Base-by-base conservation (phyloP, 768 basidiomycete genomes). In the Hydnomerulius pinastri region DNA sequence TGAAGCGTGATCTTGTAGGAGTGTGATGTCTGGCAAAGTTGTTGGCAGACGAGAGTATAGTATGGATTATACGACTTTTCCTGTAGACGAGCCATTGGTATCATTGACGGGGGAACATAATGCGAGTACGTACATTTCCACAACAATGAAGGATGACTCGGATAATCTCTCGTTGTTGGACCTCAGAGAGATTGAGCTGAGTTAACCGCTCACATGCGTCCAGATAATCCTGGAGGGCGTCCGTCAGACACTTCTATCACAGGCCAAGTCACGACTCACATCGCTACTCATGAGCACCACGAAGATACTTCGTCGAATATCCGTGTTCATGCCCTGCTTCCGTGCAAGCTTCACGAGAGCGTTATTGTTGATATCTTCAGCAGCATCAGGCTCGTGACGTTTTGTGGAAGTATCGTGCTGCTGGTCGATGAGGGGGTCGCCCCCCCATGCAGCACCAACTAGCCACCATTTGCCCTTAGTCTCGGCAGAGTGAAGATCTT, bases 291-390 rank as follows among this genome's bases (percentile, higher is more conserved):
- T 97, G 29, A 98, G 71, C 11, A 95, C 87, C 13, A 94, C 84
- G 62, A 99, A 99, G 45, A 98, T 85, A 48, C 88, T 86, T 54
- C 92, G 77, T 30, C 96, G 80, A 32, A 98, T 86, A 59, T 98
- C 97, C 2, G 95, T 98, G 63, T 99, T 99, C 96, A 99, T 98
- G 18, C 97, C 97, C 66, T 99, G 97, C 64, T 85, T 87, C 57
- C 83, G 79, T 4, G 97, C 96, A n/a, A 98, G 77, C 58, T 85
- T 87, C 32, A 87, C 56, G 27, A 98, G 73, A 4, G 73, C 65
- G 37, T 70, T 74, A 40, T 70, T 63, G 24, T 63, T 60, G 4
- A 63, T 60, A 35, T 71, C 71, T 37, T 66, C 66, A 8, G 55
- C 66, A 8, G 55, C 58, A 15, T 56, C 59, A 35, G 67, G 62